Percentiles rank a stretch among this genome's conserved stretches.
Evolutionary conservation across 2,329 filamentous ascomycete species (phyloP).

Genomic region (Fusarium lateritium): DNA sequence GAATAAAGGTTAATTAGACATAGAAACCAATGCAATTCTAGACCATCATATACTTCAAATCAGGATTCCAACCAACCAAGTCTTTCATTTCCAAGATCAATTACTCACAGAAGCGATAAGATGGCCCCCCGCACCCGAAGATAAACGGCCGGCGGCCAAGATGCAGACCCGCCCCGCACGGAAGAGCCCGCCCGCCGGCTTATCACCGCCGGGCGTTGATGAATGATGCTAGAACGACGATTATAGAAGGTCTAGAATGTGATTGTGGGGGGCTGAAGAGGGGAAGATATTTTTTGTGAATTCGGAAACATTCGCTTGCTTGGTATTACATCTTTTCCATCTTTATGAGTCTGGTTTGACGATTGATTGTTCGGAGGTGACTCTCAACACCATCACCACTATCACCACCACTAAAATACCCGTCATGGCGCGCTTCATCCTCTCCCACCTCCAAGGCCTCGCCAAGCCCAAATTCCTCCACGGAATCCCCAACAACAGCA

Average conservation of each 20-base stretch:
- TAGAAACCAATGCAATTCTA: background rate
- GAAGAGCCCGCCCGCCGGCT: constrained; percentile 21
- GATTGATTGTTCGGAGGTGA: background rate
- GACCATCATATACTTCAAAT: background rate
- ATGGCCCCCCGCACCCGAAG: constrained; percentile 12
- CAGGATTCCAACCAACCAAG: background rate
- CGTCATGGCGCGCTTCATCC: constrained; percentile 42
- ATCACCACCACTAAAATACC: constrained; percentile 5
- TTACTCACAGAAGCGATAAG: constrained; percentile 20
- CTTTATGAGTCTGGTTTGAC: background rate
- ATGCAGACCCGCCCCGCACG: constrained; percentile 10
- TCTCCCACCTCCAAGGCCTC: constrained; percentile 17
- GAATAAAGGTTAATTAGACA: background rate
- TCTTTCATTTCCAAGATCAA: background rate
- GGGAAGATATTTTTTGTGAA: background rate
- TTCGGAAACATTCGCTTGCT: background rate
- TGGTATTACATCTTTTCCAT: background rate
- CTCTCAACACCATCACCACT: constrained; percentile 1
- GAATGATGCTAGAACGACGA: constrained; percentile 5
- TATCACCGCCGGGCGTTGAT: constrained; percentile 3
- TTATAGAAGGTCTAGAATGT: constrained; percentile 6
- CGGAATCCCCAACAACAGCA: constrained; percentile 53
- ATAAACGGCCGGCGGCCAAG: constrained; percentile 31
- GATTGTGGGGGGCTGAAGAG: background rate
- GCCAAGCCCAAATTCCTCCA: constrained; percentile 52